phyloP scores from a whole-genome alignment of 805 yeast species.

The Zygoascus bituminiphila region DNA sequence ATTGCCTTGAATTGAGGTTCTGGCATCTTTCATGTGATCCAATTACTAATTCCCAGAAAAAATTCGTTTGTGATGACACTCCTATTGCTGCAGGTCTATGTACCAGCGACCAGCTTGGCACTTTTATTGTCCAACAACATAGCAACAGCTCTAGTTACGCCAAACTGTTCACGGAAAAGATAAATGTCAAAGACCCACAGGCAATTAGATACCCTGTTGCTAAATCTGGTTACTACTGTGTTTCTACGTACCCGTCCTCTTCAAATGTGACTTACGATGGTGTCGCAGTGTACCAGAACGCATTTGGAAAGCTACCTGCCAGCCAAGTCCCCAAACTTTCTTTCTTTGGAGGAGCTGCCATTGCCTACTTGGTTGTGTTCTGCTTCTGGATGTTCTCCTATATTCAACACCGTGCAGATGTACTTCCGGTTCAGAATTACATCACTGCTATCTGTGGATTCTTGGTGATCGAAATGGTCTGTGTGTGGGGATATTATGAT shows the following conservation, averaged over 20 bases:
- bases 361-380: slow-evolving; percentile 73
- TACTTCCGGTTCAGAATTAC: slow-evolving; percentile 84
- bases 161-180: slow-evolving; percentile 47
- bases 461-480: slow-evolving; percentile 73
- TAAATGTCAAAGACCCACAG: slow-evolving; percentile 51
- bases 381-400: slow-evolving; percentile 81
- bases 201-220: slow-evolving; percentile 55
- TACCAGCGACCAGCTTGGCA: slow-evolving; percentile 43
- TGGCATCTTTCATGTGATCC: background rate
- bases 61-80: slow-evolving; percentile 67
- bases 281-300: slow-evolving; percentile 76
- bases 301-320: slow-evolving; percentile 85
- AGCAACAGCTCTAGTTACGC: slow-evolving; percentile 39
- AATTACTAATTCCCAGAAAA: slow-evolving; percentile 19
- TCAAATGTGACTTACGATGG: slow-evolving; percentile 45
- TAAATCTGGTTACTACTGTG: slow-evolving; percentile 87
- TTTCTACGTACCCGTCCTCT: slow-evolving; percentile 48
- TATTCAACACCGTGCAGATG: slow-evolving; percentile 75
- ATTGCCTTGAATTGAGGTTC: too few species aligned
- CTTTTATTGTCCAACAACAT: slow-evolving; percentile 47
- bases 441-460: slow-evolving; percentile 78
- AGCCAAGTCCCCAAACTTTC: slow-evolving; percentile 87
- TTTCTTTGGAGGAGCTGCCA: slow-evolving; percentile 75
- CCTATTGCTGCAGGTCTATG: slow-evolving; percentile 58
- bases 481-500: slow-evolving; percentile 89